A percentile compares a stretch with the other conserved stretches of the same genome.
phyloP scores from a whole-genome alignment of 805 yeast genomes.

The Teunomyces tritomae region DNA sequence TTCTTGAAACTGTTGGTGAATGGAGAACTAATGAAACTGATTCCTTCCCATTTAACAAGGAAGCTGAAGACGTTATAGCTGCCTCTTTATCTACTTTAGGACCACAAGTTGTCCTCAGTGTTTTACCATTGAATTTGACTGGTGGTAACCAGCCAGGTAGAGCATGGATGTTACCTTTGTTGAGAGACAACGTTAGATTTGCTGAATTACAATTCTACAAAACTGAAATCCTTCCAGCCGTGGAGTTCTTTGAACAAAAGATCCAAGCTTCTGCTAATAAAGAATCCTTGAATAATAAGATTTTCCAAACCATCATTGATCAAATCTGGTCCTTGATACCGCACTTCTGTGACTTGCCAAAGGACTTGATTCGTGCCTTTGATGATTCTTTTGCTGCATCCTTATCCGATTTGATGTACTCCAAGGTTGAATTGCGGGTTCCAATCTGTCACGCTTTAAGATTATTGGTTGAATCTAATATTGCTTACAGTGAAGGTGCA shows the following conservation, averaged over 20 bases:
- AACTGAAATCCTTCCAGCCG: slow-evolving; percentile 63
- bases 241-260: slow-evolving; percentile 51
- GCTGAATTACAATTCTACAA: slow-evolving; percentile 67
- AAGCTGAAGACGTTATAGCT: slow-evolving; percentile 77
- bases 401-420: slow-evolving; percentile 71
- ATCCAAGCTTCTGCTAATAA: slow-evolving; percentile 42
- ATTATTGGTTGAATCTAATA: slow-evolving; percentile 72
- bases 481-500: slow-evolving; percentile 60
- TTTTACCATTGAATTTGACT: slow-evolving; percentile 76
- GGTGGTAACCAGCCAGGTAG: slow-evolving; percentile 68
- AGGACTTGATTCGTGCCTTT: slow-evolving; percentile 63
- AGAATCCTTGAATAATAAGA: slow-evolving; percentile 67
- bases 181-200: slow-evolving; percentile 79
- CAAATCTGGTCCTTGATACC: slow-evolving; percentile 94
- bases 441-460: slow-evolving; percentile 81
- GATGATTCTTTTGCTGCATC: slow-evolving; percentile 74
- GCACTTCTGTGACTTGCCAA: slow-evolving; percentile 82
- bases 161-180: slow-evolving; percentile 90
- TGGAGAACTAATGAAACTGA: slow-evolving; percentile 80
- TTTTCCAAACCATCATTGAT: slow-evolving; percentile 80
- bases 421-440: slow-evolving; percentile 71
- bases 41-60: slow-evolving; percentile 64
- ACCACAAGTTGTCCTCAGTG: slow-evolving; percentile 73
- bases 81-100: slow-evolving; percentile 80
- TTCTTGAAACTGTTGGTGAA: slow-evolving; percentile 72